Conservation (phyloP, 805 yeast species). For the Danielia reshetovae region DNA sequence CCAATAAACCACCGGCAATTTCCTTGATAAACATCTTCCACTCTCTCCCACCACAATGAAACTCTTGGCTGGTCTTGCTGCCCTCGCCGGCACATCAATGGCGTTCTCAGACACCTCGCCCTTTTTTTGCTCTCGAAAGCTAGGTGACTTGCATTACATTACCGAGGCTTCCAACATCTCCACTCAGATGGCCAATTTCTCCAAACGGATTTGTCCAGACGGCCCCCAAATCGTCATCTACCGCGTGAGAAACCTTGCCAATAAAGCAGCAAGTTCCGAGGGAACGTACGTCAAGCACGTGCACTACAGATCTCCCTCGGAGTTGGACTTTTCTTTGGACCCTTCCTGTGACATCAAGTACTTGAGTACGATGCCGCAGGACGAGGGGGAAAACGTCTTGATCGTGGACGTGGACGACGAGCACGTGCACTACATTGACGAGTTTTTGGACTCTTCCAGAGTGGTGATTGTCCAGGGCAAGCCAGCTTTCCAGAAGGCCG, state of each 20-base stretch:
- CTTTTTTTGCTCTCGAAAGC: conserved; percentile 10
- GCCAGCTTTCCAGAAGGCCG: conserved; percentile 25
- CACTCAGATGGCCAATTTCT: conserved; percentile 13
- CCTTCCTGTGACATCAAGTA: conserved; percentile 11
- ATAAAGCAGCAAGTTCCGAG: conserved; percentile 2
- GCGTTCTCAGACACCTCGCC: conserved; percentile 19
- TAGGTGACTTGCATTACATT: conserved; percentile 17
- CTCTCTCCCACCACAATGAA: conserved; percentile 4
- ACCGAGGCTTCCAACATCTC: conserved; percentile 19
- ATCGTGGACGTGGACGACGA: conserved; percentile 25
- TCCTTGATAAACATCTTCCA: conserved; percentile 2
- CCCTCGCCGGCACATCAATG: conserved; percentile 12
- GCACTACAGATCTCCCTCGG: conserved; percentile 13
- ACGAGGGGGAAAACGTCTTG: conserved; percentile 10
- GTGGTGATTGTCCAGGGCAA: conserved; percentile 26
- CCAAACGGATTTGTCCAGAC: conserved; percentile 19
- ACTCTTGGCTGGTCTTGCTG: conserved; percentile 12
- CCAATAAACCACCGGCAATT: conserved; percentile 1
- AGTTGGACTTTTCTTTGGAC: conserved; percentile 12
- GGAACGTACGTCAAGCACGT: conserved; percentile 13
- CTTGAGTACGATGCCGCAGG: conserved; percentile 3
- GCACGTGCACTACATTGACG: conserved; percentile 15
- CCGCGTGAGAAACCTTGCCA: conserved; percentile 21
- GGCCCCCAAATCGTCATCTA: conserved; percentile 20
- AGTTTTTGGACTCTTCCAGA: conserved; percentile 13